Base-by-base conservation (phyloP, 257 asterid species). In the Fraxinus pennsylvanica region DNA sequence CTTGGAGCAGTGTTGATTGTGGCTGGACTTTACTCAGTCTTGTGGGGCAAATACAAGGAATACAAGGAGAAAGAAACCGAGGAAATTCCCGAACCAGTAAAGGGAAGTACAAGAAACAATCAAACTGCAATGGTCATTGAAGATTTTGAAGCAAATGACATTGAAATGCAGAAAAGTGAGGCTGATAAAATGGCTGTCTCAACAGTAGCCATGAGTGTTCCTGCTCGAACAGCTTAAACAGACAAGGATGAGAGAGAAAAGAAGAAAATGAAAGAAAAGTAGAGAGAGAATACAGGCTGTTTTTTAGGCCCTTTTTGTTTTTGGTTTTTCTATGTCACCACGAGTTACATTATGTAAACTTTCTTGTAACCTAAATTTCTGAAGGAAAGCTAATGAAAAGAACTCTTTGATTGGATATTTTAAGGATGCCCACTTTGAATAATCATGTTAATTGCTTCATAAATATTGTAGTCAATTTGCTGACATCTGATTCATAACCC, bases 31-130 rank as follows among this genome's bases (percentile, higher is more conserved):
- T 90, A 90, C 89, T 81, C 90, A 1, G 95, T 90, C 10, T 50
- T 88, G 80, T 90, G 95, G 95, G 95, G 95, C 0, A 90, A 90
- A 71, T 90, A 90, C 91, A 87, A 81, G 73, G 94, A 90, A 29
- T 78, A 61, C 80, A 79, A 90, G 73, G 92, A 88, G 77, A 83
- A 74, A 35, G 86, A 83, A 74, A 85, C 72, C 29, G 88, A 86
- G 70, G 81, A 75, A 35, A 83, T 85, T 78, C 82, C 57, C 0
- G 94, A 92, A 12, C 87, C 96, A 19, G 82, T 89, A 3, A 92
- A 92, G 77, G 76, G 69, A 12, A 69, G 69, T 9, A 70, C 61
- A 17, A 82, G 52, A 65, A 78, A 84, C 63, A 83, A 67, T 63
- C 83, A 78, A 25, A 84, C n/a, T 65, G 25, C 74, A 12, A 29